Conservation (phyloP, 163 green algal species). For the Chlamydomonas reinhardtii region DNA sequence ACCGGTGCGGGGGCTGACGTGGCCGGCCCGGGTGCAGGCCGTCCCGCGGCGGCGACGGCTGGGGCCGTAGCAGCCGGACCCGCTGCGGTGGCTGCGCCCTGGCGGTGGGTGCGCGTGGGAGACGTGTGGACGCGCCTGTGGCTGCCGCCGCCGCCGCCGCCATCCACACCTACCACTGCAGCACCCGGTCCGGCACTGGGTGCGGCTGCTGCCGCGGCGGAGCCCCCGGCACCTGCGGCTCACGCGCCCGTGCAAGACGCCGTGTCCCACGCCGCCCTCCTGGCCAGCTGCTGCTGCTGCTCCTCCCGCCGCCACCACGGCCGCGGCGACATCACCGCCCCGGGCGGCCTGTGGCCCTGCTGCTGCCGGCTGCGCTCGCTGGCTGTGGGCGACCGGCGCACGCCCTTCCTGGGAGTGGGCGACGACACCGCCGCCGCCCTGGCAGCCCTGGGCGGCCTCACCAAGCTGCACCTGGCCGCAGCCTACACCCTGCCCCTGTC, state of each 20-base stretch:
- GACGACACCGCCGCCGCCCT: constrained; percentile 29
- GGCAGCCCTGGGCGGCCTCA: constrained; percentile 5
- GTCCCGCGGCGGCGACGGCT: neutral
- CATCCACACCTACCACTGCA: neutral
- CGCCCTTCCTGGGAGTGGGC: constrained; percentile 13
- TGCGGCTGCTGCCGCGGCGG: neutral
- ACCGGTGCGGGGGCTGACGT: no score
- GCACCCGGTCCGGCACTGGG: no score
- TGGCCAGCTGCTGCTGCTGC: neutral
- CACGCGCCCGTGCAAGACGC: constrained; percentile 15
- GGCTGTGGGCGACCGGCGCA: constrained; percentile 12
- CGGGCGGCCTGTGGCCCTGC: no score
- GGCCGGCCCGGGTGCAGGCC: neutral
- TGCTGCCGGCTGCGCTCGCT: neutral
- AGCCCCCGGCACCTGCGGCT: neutral
- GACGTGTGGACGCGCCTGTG: constrained; percentile 24
- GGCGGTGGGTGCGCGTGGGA: constrained; percentile 6
- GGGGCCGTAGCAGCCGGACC: neutral
- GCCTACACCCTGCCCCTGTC: constrained; percentile 31
- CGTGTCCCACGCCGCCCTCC: neutral
- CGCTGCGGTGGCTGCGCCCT: neutral
- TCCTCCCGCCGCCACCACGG: no score
- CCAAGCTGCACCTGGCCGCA: constrained; percentile 24
- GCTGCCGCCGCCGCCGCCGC: neutral
- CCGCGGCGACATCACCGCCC: no score